These are phyloP conservation scores for Sclerotiophoma versabilis DNA, from an alignment of 2,329 filamentous ascomycete genomes.

Conservation along the genomic window DNA sequence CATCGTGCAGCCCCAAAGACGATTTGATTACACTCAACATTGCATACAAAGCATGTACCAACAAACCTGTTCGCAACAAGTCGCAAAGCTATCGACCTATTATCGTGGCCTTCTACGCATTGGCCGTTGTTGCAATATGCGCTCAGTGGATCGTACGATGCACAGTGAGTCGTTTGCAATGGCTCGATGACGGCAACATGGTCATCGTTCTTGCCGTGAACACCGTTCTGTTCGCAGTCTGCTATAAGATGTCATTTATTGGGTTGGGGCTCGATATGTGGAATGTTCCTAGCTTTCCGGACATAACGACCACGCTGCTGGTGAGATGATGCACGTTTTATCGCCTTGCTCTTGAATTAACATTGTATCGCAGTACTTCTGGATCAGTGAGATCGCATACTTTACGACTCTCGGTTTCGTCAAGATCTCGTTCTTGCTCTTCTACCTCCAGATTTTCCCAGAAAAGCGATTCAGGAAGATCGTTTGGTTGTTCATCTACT, in stretches of 20 bases:
- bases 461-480: constrained; percentile 19
- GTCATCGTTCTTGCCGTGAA: constrained; percentile 5
- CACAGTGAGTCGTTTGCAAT: constrained; percentile 4
- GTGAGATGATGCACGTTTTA: neutral
- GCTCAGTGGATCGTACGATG: constrained; percentile 6
- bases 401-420: constrained; percentile 32
- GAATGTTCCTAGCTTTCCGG: constrained; percentile 1
- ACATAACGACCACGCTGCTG: constrained; percentile 19
- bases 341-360: neutral
- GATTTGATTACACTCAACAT: neutral
- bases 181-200: constrained; percentile 8
- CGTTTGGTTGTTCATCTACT: constrained; percentile 20
- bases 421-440: constrained; percentile 37
- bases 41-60: constrained; percentile 2
- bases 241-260: constrained; percentile 19
- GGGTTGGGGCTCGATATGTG: constrained; percentile 22
- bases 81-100: constrained; percentile 3
- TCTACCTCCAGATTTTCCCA: constrained; percentile 39
- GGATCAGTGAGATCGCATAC: constrained; percentile 42
- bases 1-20: constrained; percentile 4
- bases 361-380: constrained; percentile 25
- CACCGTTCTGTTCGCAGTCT: constrained; percentile 11
- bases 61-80: constrained; percentile 11
- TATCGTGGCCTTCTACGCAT: constrained; percentile 5
- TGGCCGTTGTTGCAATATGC: neutral